phyloP scores from a whole-genome alignment of 1,284 basidiomycete species.

The Spongispora temasekensis region DNA sequence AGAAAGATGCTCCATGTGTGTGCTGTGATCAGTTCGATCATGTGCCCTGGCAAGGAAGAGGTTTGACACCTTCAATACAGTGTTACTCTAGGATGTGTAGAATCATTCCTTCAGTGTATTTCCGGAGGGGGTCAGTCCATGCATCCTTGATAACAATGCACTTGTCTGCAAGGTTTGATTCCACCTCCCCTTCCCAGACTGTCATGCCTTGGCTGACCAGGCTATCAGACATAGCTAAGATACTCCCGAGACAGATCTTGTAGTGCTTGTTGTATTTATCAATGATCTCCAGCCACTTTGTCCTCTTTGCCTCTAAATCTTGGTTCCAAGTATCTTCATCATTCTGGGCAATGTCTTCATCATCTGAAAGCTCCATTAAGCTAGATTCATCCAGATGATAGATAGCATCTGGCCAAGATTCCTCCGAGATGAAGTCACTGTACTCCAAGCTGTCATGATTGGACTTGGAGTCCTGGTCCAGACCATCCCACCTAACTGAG shows the following conservation, averaged over 20 bases:
- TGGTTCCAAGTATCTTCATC: neutral
- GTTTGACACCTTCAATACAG: neutral
- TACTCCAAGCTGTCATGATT: neutral
- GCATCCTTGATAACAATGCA: conserved; percentile 1
- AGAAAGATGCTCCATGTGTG: neutral
- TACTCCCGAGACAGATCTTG: neutral
- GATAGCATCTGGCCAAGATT: neutral
- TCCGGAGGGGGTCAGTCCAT: conserved; percentile 10
- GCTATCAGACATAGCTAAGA: conserved; percentile 7
- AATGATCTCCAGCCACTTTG: neutral
- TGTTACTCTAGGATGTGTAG: neutral
- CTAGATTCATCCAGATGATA: no score
- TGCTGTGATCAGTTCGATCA: neutral
- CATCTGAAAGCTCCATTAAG: no score
- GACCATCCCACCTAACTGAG: neutral
- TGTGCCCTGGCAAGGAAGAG: neutral
- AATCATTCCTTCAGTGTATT: conserved; percentile 8
- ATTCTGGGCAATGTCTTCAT: neutral
- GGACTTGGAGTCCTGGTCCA: neutral
- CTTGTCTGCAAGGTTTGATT: neutral
- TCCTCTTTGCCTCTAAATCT: neutral
- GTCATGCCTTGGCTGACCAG: conserved; percentile 1
- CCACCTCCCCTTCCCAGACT: conserved; percentile 5
- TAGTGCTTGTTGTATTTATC: neutral
- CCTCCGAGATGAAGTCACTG: no score